Evolutionary conservation across 257 asterid genomes (phyloP).

Genomic region (Echites panduratus): DNA sequence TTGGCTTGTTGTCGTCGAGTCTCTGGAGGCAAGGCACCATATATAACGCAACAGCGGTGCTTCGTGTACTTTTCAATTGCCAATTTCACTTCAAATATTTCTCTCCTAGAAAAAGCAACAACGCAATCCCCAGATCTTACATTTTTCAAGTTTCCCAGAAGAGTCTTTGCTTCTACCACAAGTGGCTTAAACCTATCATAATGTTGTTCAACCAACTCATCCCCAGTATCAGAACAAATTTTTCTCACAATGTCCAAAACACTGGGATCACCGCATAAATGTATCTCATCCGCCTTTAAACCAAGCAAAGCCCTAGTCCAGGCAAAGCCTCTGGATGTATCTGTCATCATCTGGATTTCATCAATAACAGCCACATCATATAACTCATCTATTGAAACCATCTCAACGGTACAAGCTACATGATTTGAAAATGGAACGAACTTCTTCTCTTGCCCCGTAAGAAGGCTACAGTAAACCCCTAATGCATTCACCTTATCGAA

Average conservation of each 20-base stretch:
- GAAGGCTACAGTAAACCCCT: constrained; percentile 88
- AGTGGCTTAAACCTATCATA: constrained; percentile 87
- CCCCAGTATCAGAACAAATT: constrained; percentile 72
- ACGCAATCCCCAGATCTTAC: constrained; percentile 89
- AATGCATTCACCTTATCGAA: constrained; percentile 80
- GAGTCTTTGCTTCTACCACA: constrained; percentile 89
- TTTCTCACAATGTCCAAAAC: constrained; percentile 60
- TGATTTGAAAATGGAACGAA: constrained; percentile 81
- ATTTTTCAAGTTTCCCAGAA: constrained; percentile 68
- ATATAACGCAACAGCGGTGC: constrained; percentile 87
- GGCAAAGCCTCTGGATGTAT: constrained; percentile 77
- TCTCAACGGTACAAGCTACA: constrained; percentile 95
- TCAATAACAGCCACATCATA: constrained; percentile 94
- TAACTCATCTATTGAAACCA: constrained; percentile 70
- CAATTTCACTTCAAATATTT: constrained; percentile 84
- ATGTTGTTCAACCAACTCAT: constrained; percentile 64
- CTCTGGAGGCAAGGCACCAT: constrained; percentile 95
- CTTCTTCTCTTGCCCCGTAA: constrained; percentile 87
- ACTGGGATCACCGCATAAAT: constrained; percentile 98
- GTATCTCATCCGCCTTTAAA: constrained; percentile 90
- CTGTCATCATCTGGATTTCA: constrained; percentile 96
- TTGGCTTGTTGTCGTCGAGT: constrained; percentile 89
- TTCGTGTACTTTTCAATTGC: constrained; percentile 77
- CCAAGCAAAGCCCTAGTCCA: constrained; percentile 95
- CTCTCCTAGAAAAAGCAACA: constrained; percentile 93